A percentile compares a stretch with the other conserved stretches of the same genome.
Conservation (phyloP, 768 basidiomycete species). For the Plicaturopsis crispa region DNA sequence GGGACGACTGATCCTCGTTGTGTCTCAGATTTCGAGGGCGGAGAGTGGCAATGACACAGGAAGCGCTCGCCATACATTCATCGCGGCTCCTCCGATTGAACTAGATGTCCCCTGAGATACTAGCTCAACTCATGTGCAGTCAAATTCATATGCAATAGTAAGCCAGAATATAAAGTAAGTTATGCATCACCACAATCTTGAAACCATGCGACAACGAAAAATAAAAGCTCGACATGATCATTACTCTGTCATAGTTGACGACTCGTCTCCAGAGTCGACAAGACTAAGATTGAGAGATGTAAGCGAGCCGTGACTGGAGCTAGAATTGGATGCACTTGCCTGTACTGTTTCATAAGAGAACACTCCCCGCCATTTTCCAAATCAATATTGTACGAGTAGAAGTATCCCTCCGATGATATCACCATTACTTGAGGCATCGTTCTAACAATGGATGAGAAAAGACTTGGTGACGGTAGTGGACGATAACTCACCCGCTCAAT, state of each 20-base stretch:
- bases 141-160: too few species aligned
- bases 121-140: too few species aligned
- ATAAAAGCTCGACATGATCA: background rate
- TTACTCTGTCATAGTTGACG: background rate
- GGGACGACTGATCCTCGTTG: too few species aligned
- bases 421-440: constrained; percentile 98
- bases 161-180: background rate
- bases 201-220: background rate
- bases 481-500: constrained; percentile 64
- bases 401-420: constrained; percentile 89
- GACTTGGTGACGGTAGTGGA: too few species aligned
- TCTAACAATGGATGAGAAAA: constrained; percentile 28
- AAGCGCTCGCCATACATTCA: too few species aligned
- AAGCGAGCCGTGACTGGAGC: background rate
- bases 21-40: too few species aligned
- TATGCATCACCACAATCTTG: background rate
- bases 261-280: constrained; percentile 1
- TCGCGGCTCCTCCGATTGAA: too few species aligned
- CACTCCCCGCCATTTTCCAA: constrained; percentile 96
- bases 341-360: constrained; percentile 90
- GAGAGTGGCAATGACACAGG: too few species aligned
- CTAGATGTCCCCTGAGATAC: too few species aligned
- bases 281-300: constrained; percentile 1
- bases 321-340: constrained; percentile 26
- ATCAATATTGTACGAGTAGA: constrained; percentile 94